Percentiles rank a stretch among this genome's conserved stretches.
phyloP scores from a whole-genome alignment of 441 rosid genomes.

The Aquilaria agallochum region DNA sequence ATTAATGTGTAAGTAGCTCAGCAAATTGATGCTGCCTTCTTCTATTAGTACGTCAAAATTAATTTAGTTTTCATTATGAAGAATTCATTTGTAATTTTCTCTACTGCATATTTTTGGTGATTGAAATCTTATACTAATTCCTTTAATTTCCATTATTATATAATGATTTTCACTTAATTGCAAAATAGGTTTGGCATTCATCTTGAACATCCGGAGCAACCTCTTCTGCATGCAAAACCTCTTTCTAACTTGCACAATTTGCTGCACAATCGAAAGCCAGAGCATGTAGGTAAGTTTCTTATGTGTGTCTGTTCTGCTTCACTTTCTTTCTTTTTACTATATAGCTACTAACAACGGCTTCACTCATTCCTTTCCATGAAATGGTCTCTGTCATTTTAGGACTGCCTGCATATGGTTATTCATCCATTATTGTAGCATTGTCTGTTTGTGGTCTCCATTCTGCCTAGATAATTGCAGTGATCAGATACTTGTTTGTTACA shows the following conservation, averaged over 20 bases:
- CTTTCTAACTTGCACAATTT: constrained; percentile 73
- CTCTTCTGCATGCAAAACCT: constrained; percentile 79
- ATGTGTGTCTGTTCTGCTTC: not conserved
- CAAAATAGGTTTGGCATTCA: constrained; percentile 56
- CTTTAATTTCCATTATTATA: not conserved
- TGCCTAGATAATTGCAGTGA: too few species aligned
- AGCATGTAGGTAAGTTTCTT: constrained; percentile 52
- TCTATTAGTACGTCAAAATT: constrained; percentile 8
- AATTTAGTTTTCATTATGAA: constrained; percentile 16
- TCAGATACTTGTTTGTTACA: too few species aligned
- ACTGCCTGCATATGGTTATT: too few species aligned
- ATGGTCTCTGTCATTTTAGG: too few species aligned
- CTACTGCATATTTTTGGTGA: not conserved
- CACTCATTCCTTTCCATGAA: too few species aligned
- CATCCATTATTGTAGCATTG: too few species aligned
- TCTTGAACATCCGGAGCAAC: constrained; percentile 67
- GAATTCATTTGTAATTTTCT: not conserved
- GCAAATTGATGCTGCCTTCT: constrained; percentile 13
- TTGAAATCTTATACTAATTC: constrained; percentile 13
- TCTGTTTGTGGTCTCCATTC: too few species aligned
- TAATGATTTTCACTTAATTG: constrained; percentile 10
- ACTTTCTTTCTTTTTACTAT: too few species aligned
- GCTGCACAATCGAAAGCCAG: constrained; percentile 67
- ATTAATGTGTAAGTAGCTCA: constrained; percentile 44
- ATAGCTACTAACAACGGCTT: too few species aligned